Conservation (phyloP, 179 eudicot species). For the Beta corolliflora region DNA sequence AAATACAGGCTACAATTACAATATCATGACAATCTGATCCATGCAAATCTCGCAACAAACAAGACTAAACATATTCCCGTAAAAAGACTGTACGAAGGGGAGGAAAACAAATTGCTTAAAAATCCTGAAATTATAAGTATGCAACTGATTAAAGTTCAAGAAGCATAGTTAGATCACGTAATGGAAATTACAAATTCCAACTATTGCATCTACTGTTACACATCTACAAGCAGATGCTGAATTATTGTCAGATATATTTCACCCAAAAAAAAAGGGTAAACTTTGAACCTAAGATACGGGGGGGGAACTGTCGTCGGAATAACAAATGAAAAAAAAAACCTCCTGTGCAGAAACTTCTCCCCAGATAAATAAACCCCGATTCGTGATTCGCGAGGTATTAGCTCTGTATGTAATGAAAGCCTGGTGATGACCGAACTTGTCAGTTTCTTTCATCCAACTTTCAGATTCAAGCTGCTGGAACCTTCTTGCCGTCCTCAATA, state of each 20-base stretch:
- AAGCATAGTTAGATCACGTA: neutral
- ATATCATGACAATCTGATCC: no score
- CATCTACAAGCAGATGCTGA: conserved; percentile 17
- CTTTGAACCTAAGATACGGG: neutral
- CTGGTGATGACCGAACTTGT: neutral
- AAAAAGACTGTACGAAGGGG: no score
- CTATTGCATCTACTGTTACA: conserved; percentile 16
- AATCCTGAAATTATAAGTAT: neutral
- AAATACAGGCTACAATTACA: no score
- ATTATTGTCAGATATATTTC: conserved; percentile 13
- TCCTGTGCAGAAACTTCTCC: conserved; percentile 17
- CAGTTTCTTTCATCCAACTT: neutral
- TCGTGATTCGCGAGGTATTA: conserved; percentile 3
- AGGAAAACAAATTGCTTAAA: neutral
- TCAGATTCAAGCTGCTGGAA: conserved; percentile 59
- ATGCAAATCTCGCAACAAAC: no score
- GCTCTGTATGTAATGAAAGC: neutral
- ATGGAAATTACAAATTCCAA: neutral
- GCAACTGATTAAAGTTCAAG: neutral
- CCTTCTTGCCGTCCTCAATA: conserved; percentile 95
- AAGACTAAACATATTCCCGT: no score
- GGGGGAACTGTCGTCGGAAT: conserved; percentile 3
- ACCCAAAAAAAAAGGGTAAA: conserved; percentile 10
- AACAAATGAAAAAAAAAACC: conserved; percentile 12
- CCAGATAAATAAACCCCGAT: neutral